Conservation (phyloP, 2,329 filamentous ascomycete species). For the Aspergillus sp. region DNA sequence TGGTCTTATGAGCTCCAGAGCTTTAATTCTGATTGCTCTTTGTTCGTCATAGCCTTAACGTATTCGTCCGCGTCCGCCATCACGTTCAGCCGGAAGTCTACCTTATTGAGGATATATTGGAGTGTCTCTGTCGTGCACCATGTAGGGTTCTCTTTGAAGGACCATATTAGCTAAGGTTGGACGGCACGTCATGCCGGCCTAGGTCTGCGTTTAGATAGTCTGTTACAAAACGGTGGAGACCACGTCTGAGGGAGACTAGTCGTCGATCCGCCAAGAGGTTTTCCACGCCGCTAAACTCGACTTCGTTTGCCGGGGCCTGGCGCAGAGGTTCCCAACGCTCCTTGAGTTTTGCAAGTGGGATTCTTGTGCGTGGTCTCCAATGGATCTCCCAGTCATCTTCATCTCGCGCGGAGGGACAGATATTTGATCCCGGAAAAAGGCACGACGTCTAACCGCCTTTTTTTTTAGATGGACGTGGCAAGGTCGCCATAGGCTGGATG, state of each 20-base stretch:
- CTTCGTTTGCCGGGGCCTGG: neutral
- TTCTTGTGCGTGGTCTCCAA: neutral
- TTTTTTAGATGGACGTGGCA: constrained; percentile 1
- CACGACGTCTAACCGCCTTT: neutral
- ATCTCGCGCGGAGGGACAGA: constrained; percentile 5
- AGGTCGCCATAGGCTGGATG: constrained; percentile 1
- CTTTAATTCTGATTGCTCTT: no score
- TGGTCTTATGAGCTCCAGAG: no score
- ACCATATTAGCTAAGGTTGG: no score
- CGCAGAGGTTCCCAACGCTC: neutral
- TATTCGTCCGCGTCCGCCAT: no score
- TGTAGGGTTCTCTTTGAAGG: no score
- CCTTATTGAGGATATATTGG: no score
- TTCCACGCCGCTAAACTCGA: neutral
- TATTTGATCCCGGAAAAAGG: neutral
- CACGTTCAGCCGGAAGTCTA: no score
- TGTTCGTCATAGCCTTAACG: no score
- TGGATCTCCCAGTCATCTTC: constrained; percentile 7
- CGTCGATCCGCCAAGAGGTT: no score
- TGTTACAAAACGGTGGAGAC: neutral
- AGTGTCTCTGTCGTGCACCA: no score
- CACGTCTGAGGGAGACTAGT: neutral
- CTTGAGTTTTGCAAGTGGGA: neutral
- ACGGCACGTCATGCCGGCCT: neutral
- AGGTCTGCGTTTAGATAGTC: neutral